Evolutionary conservation across 2,329 filamentous ascomycete species (phyloP), one percentile per base, ranked within the genome.

Genomic region (Cordyceps cateniannulata): DNA sequence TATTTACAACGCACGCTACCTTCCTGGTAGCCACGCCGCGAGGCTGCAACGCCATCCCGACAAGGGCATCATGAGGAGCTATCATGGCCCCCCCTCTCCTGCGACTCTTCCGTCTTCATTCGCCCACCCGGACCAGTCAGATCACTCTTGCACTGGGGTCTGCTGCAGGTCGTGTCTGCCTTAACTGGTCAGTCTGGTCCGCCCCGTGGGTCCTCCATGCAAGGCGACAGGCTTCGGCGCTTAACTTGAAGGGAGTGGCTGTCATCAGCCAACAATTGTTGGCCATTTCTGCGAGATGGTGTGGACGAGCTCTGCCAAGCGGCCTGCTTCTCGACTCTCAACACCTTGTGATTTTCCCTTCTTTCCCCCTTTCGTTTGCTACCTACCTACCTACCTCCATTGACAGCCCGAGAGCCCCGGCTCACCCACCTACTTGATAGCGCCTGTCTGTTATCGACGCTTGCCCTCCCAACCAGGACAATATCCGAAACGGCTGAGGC

Each of bases 171-270:
- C 7, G 49, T 53, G 40, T 29, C 48, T 25, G 27, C 22, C 56
- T 32, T 50, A 10, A 27, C 18, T 50, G 44, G 24, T 24, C 45
- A 22, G 20, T 42, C 18, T 50, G 44, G 24, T 35, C 35, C 29
- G 20, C 29, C 32, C 40, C 70, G 70, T 71, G 70, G 75, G 75
- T 74, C 54, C 76, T 79, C 79, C 79, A 80, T 76, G 73, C 71
- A 73, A 72, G 69, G 68, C 71, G 76, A 78, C 79, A 81, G 77
- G 76, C 76, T 72, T 78, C 77, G 79, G 82, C 82, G 82, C 81
- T 84, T 84, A 84, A 60, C 74, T 69, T 71, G 69, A 71, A 66
- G 72, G 70, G 42, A 70, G 75, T 76, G 74, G 71, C 75, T 74
- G 75, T 72, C 70, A 69, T 71, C 69, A 71, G 69, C 75, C 70